Evolutionary conservation across 805 yeast species (phyloP), one percentile per base, ranked within the genome.

Genomic region (Candida berthetii): DNA sequence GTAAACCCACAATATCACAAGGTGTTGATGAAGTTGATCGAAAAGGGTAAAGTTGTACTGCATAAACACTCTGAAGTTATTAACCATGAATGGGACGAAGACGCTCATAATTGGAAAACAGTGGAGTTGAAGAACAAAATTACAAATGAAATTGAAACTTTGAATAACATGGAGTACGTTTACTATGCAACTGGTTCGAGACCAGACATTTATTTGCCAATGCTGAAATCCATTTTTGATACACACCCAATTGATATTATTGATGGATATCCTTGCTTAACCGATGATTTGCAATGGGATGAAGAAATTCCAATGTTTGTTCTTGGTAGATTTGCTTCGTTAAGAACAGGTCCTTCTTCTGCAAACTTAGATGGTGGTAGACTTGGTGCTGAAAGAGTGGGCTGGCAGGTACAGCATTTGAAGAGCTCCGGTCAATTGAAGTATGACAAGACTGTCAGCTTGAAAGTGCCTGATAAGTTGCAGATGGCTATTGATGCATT

Each of bases 311-410:
- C 74, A 0, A 51, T 70, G 20, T 69, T 61, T 42, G 55, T 69
- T 60, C 48, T 65, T 4, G 75, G 75, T 2, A 66, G 70, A 44
- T 62, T 68, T 43, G 72, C 75, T 0, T 61, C 65, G 36, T 48
- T 70, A 17, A 51, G 62, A 36, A 61, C 66, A 39, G 74, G 75
- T 1, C 74, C 75, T 1, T 63, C 72, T 0, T 61, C 71, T 17
- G 74, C 75, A 2, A 71, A 71, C 42, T 51, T 70, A 35, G 74
- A 68, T 40, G 76, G 75, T 3, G 74, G 73, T 1, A 47, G 76
- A 31, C 45, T 62, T 11, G 72, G 72, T 3, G 72, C 74, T 1
- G 76, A 70, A 45, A 47, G 74, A 38, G 59, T 69, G 25, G 73
- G 74, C 3, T 45, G 48, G 48, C 27, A 33, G n/a, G 35, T 45